These are phyloP conservation scores for Gaeumannomyces sp. DNA, from an alignment of 2,329 filamentous ascomycete genomes.

Conservation along the genomic window DNA sequence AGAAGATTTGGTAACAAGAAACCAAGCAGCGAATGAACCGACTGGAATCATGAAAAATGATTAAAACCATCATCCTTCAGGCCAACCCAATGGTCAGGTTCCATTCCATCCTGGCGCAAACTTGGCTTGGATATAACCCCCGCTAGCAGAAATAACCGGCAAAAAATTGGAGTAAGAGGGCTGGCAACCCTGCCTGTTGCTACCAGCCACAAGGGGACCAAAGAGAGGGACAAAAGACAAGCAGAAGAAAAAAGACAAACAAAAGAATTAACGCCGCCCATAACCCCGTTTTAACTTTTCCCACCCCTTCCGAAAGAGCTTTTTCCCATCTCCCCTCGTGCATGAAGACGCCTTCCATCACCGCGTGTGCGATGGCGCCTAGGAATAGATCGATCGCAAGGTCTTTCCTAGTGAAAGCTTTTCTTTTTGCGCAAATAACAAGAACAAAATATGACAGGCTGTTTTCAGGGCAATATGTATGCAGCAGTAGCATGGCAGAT, in stretches of 20 bases:
- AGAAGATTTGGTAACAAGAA: not conserved
- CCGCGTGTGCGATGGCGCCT: not conserved
- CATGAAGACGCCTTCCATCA: not conserved
- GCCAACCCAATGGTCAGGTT: not conserved
- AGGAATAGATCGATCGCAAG: not conserved
- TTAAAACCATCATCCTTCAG: not conserved
- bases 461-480: constrained; percentile 4
- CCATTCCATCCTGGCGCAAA: not conserved
- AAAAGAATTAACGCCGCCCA: not conserved
- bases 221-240: not conserved
- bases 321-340: not conserved
- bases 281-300: not conserved
- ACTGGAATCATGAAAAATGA: not conserved
- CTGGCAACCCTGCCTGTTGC: not conserved
- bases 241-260: not conserved
- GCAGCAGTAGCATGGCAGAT: constrained; percentile 2
- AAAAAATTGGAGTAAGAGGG: not conserved
- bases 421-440: not conserved
- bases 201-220: not conserved
- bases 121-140: not conserved
- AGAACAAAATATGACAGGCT: constrained; percentile 5
- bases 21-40: not conserved
- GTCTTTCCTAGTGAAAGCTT: not conserved
- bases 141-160: not conserved
- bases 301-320: not conserved